A percentile compares a stretch with the other conserved stretches of the same genome.
These are phyloP conservation scores for Colletotrichum plurivorum DNA, from an alignment of 2,329 filamentous ascomycete species.

Conservation along the genomic window DNA sequence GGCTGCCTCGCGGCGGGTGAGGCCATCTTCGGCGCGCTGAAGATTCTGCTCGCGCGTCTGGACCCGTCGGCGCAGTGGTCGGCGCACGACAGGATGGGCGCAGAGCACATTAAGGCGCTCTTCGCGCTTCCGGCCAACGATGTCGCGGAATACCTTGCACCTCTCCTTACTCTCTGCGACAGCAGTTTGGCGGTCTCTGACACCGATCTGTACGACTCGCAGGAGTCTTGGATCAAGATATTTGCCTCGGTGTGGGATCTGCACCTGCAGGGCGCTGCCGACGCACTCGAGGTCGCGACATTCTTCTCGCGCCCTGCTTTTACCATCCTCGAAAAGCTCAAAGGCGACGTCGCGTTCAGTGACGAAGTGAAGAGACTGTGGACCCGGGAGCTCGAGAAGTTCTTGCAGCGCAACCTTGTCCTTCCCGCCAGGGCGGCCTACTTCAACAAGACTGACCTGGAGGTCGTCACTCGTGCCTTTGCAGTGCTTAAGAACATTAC, in stretches of 20 bases:
- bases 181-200: constrained; percentile 51
- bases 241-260: constrained; percentile 66
- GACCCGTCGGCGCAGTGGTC: constrained; percentile 51
- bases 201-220: constrained; percentile 52
- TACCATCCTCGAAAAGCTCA: constrained; percentile 58
- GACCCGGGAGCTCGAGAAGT: constrained; percentile 61
- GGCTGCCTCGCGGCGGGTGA: constrained; percentile 62
- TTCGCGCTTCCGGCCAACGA: constrained; percentile 66
- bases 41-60: constrained; percentile 61
- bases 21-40: constrained; percentile 63
- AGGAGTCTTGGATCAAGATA: constrained; percentile 63
- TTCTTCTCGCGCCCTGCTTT: constrained; percentile 59
- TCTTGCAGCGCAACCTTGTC: constrained; percentile 66
- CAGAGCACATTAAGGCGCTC: constrained; percentile 70
- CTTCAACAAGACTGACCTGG: constrained; percentile 57
- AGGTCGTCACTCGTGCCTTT: constrained; percentile 58
- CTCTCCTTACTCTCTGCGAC: constrained; percentile 62
- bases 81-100: constrained; percentile 65
- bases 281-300: constrained; percentile 63
- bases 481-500: constrained; percentile 52
- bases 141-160: constrained; percentile 59
- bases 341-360: constrained; percentile 45
- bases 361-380: constrained; percentile 54
- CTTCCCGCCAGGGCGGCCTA: constrained; percentile 65
- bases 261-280: constrained; percentile 64